Conservation (phyloP, 257 asterid genomes). For the Scutellaria baicalensis region DNA sequence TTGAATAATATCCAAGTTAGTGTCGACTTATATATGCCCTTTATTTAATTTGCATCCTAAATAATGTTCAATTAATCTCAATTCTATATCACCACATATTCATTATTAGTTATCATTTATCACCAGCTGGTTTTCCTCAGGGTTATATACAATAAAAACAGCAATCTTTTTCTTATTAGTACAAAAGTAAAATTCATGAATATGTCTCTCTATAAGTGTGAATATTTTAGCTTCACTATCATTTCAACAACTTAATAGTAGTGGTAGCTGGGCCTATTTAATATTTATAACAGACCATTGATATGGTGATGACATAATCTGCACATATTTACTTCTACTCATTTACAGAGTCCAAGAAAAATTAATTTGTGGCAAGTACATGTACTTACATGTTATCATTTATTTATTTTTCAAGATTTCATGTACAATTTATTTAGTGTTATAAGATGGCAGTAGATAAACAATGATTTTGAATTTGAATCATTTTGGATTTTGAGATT, state of each 20-base stretch:
- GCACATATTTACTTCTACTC: background rate
- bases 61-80: too few relatives aligned
- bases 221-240: background rate
- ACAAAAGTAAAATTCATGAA: background rate
- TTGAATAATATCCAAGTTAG: too few relatives aligned
- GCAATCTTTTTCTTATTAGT: background rate
- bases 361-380: background rate
- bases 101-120: too few relatives aligned
- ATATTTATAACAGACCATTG: background rate
- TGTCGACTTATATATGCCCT: too few relatives aligned
- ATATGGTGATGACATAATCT: background rate
- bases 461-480: too few relatives aligned
- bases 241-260: background rate
- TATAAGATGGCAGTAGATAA: too few relatives aligned
- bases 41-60: too few relatives aligned
- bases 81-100: too few relatives aligned
- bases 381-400: too few relatives aligned
- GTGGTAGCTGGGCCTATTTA: background rate
- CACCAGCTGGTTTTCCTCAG: background rate
- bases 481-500: too few relatives aligned
- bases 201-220: background rate
- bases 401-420: too few relatives aligned
- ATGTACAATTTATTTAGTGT: too few relatives aligned
- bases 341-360: background rate
- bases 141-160: background rate